Evolutionary conservation across 345 rosid genomes (phyloP).

Genomic region (Physaria fendleri): DNA sequence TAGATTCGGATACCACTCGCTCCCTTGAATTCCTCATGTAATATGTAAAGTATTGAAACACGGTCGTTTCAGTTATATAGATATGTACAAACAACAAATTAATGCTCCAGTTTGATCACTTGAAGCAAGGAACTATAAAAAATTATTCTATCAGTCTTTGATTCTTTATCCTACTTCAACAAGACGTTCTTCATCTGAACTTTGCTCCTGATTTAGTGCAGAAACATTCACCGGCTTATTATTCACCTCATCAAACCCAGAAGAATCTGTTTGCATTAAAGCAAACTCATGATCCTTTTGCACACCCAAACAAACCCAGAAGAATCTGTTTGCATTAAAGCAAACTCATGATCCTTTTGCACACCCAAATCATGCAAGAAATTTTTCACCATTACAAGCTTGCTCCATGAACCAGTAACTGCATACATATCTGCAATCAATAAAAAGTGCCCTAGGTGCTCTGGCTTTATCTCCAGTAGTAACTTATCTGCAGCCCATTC

Average conservation of each 20-base stretch:
- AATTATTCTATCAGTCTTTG: neutral
- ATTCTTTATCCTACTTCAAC: slow-evolving; percentile 29
- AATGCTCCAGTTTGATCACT: neutral
- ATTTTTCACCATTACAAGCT: slow-evolving; percentile 53
- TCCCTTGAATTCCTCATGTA: too few species aligned
- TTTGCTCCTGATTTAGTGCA: slow-evolving; percentile 24
- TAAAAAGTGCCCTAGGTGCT: slow-evolving; percentile 49
- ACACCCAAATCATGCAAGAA: slow-evolving; percentile 48
- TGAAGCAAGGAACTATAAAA: neutral
- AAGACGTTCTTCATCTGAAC: slow-evolving; percentile 34
- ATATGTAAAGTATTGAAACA: too few species aligned
- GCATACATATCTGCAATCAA: slow-evolving; percentile 62
- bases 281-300: slow-evolving; percentile 51
- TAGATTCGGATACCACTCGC: too few species aligned
- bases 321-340: slow-evolving; percentile 45
- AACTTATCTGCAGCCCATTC: slow-evolving; percentile 78
- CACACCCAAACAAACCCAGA: slow-evolving; percentile 41
- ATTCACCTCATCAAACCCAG: slow-evolving; percentile 40
- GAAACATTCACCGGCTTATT: slow-evolving; percentile 42
- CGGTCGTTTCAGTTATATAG: neutral
- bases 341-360: slow-evolving; percentile 49
- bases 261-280: slow-evolving; percentile 44
- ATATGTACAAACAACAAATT: neutral
- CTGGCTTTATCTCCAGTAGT: slow-evolving; percentile 44
- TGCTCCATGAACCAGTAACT: slow-evolving; percentile 46